A percentile compares a stretch with the other conserved stretches of the same genome.
Conservation (phyloP, 192 early-diverging fungal species). For the Linnemannia zychae region DNA sequence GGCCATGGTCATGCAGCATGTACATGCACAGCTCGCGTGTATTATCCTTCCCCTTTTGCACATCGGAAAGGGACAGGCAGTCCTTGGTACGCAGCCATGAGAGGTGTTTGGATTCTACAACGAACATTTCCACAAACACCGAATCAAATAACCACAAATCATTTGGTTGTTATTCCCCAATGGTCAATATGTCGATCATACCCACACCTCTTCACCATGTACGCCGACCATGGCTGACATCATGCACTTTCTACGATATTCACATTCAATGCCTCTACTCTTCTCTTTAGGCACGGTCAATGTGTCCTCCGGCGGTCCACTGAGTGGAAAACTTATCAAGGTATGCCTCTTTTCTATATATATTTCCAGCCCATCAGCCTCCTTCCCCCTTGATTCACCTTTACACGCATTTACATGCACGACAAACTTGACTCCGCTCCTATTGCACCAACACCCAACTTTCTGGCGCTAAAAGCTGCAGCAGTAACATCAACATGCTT, state of each 20-base stretch:
- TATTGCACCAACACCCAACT: neutral
- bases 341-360: slow-evolving; percentile 8
- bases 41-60: neutral
- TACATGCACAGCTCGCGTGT: slow-evolving; percentile 7
- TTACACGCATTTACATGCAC: neutral
- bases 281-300: slow-evolving; percentile 13
- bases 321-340: slow-evolving; percentile 49
- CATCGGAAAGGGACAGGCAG: neutral
- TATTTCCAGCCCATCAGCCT: neutral
- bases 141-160: slow-evolving; percentile 2
- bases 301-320: slow-evolving; percentile 8
- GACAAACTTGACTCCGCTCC: neutral
- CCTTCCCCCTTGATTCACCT: neutral
- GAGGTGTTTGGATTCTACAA: neutral
- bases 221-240: neutral
- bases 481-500: neutral
- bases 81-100: neutral
- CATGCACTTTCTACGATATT: neutral
- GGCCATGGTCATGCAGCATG: slow-evolving; percentile 3
- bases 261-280: neutral
- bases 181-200: no score
- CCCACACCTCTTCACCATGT: neutral
- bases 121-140: neutral
- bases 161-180: neutral
- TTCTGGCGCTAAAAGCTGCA: neutral